Conservation (phyloP, 2,329 filamentous ascomycete genomes). For the Metarhizium brunneum region DNA sequence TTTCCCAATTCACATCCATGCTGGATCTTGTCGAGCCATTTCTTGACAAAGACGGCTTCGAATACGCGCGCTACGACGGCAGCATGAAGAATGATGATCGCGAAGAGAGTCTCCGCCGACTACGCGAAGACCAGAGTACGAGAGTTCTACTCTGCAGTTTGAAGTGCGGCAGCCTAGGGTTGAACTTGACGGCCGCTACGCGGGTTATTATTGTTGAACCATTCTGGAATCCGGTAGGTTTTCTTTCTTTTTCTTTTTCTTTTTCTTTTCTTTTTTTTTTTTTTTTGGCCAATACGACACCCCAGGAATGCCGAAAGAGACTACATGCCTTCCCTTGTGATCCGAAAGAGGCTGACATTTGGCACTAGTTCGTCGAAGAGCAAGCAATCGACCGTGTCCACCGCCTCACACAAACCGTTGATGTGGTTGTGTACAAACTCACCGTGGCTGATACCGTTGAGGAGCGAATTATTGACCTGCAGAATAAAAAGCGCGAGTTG, state of each 20-base stretch:
- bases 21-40: constrained; percentile 93
- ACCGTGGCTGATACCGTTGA: constrained; percentile 83
- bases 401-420: constrained; percentile 90
- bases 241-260: too few species aligned
- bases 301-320: too few species aligned
- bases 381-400: constrained; percentile 98
- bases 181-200: constrained; percentile 90
- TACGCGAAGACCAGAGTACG: constrained; percentile 66
- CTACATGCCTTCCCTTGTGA: too few species aligned
- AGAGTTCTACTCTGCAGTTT: constrained; percentile 86
- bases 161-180: constrained; percentile 83
- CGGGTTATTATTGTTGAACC: constrained; percentile 92
- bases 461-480: constrained; percentile 86
- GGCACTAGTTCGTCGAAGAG: constrained; percentile 77
- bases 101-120: constrained; percentile 70
- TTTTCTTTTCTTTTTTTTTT: too few species aligned
- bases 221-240: constrained; percentile 87
- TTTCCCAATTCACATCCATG: constrained; percentile 98
- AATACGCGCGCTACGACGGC: constrained; percentile 86
- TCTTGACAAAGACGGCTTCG: constrained; percentile 62
- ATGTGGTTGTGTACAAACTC: constrained; percentile 92
- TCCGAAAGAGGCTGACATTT: background rate
- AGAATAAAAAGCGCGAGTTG: constrained; percentile 85
- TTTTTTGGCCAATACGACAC: too few species aligned
- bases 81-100: constrained; percentile 89